phyloP scores from a whole-genome alignment of 495 filamentous ascomycete genomes.

The Trichoderma orchidacearum region DNA sequence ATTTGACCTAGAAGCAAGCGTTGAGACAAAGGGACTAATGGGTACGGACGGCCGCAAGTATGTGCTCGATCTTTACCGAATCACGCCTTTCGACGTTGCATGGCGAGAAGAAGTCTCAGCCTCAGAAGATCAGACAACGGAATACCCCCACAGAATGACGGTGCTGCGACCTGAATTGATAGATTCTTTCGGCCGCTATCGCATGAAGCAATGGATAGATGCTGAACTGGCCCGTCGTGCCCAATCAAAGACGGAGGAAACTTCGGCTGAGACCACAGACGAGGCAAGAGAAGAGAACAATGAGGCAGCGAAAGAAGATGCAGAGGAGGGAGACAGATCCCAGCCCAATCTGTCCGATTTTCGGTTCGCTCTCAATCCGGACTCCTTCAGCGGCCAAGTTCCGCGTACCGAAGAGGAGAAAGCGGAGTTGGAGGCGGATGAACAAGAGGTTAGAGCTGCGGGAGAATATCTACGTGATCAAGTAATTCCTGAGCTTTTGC shows the following conservation, averaged over 20 bases:
- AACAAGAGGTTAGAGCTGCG: constrained; percentile 73
- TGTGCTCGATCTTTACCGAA: constrained; percentile 88
- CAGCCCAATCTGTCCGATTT: constrained; percentile 77
- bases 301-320: constrained; percentile 7
- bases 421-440: constrained; percentile 69
- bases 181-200: constrained; percentile 66
- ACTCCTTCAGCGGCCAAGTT: constrained; percentile 83
- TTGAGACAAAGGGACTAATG: constrained; percentile 94
- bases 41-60: constrained; percentile 98
- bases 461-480: constrained; percentile 63
- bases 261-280: constrained; percentile 14
- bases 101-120: constrained; percentile 61
- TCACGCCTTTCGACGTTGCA: constrained; percentile 78
- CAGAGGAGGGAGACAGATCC: constrained; percentile 10
- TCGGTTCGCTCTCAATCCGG: constrained; percentile 80
- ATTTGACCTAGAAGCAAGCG: constrained; percentile 86
- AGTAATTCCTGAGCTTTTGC: constrained; percentile 57
- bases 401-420: constrained; percentile 88
- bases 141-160: constrained; percentile 92
- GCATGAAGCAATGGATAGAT: constrained; percentile 77
- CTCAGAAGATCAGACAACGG: constrained; percentile 9
- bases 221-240: constrained; percentile 43
- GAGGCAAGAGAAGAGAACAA: constrained; percentile 13
- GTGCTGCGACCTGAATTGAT: constrained; percentile 81
- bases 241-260: constrained; percentile 27